Evolutionary conservation across 768 basidiomycete species (phyloP).

Genomic region (Auricularia auricula-judae): DNA sequence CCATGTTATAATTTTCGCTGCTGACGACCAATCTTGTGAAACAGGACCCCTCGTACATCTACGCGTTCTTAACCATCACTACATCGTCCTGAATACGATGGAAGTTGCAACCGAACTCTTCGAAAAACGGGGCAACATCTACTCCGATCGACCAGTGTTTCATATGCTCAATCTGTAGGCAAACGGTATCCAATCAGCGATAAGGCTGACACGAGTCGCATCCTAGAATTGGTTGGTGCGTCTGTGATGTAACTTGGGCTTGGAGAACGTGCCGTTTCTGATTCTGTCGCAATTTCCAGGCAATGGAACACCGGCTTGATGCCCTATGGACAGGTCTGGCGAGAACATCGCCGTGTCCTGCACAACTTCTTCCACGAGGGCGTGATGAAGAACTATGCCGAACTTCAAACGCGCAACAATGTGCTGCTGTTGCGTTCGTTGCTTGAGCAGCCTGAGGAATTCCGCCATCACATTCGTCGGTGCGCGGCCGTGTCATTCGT

Average conservation of each 20-base stretch:
- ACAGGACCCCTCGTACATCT: too few relatives aligned
- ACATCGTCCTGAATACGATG: too few relatives aligned
- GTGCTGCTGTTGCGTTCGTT: background rate
- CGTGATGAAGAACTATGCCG: slow-evolving; percentile 18
- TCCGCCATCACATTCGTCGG: background rate
- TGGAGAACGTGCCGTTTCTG: background rate
- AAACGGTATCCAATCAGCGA: background rate
- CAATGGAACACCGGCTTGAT: slow-evolving; percentile 23
- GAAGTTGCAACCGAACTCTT: too few relatives aligned
- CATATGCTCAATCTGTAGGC: background rate
- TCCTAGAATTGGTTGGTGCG: background rate
- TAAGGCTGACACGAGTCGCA: background rate
- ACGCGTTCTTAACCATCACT: too few relatives aligned
- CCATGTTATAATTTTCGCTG: too few relatives aligned
- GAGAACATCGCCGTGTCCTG: slow-evolving; percentile 24
- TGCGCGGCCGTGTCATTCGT: too few relatives aligned
- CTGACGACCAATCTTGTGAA: too few relatives aligned
- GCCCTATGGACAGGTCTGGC: slow-evolving; percentile 28
- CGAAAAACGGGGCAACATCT: too few relatives aligned
- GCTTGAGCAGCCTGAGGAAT: background rate
- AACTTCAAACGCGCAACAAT: slow-evolving; percentile 17
- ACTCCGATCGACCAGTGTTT: background rate
- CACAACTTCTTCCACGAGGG: slow-evolving; percentile 26
- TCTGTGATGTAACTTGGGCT: background rate
- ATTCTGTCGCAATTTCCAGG: background rate